phyloP scores from a whole-genome alignment of 768 basidiomycete genomes.

The Mycena filopes region DNA sequence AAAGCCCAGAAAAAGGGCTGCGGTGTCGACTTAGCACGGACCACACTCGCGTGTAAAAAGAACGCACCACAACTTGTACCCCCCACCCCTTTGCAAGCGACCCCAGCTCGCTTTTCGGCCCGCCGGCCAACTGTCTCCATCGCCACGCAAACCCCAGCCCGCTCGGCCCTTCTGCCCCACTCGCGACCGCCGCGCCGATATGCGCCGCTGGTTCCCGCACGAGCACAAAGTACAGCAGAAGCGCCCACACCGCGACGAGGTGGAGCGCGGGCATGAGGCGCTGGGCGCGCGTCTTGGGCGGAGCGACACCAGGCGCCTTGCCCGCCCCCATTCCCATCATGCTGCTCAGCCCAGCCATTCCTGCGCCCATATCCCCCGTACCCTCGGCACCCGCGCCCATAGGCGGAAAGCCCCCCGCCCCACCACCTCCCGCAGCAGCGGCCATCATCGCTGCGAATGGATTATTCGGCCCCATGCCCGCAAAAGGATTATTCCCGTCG shows the following conservation, averaged over 20 bases:
- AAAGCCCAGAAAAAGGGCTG: constrained; percentile 90
- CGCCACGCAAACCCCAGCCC: constrained; percentile 58
- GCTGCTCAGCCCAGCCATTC: not conserved
- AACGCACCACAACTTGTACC: constrained; percentile 69
- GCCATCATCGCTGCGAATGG: constrained; percentile 56
- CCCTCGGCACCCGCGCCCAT: constrained; percentile 22
- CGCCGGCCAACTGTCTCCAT: constrained; percentile 68
- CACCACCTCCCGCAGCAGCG: constrained; percentile 3
- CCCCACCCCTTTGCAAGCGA: constrained; percentile 46
- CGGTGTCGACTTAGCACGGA: constrained; percentile 1
- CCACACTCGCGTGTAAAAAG: not conserved
- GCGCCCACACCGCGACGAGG: constrained; percentile 67
- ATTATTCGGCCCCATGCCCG: constrained; percentile 43
- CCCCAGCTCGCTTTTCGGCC: constrained; percentile 38
- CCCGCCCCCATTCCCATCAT: constrained; percentile 5
- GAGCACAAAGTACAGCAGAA: constrained; percentile 76
- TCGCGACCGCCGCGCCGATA: constrained; percentile 45
- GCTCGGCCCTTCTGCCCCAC: constrained; percentile 41
- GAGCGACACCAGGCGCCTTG: constrained; percentile 40
- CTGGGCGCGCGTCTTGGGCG: constrained; percentile 60
- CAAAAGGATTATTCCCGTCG: constrained; percentile 15
- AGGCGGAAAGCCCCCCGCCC: not conserved
- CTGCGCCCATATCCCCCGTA: not conserved
- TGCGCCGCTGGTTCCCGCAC: constrained; percentile 70
- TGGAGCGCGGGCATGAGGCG: constrained; percentile 76